Evolutionary conservation across 1,139 yeast species (phyloP), one percentile per base, ranked within the genome.

Genomic region (Groenewaldozyma auringiensis): DNA sequence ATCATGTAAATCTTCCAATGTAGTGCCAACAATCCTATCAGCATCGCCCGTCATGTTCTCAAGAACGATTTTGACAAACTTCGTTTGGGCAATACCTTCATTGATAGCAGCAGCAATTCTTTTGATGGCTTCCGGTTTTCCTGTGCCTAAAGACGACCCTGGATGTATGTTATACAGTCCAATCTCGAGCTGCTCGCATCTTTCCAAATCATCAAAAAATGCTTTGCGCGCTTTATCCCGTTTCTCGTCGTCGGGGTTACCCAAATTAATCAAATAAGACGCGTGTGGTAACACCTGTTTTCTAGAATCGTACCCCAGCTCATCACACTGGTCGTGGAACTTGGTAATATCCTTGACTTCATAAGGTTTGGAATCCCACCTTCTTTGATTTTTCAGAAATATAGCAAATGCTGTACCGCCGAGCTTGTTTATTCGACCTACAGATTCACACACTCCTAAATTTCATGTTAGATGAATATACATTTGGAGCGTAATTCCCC

Each of bases 11-110:
- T 92, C 98, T 54, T 83, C 79, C 36, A 92, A 66, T 41, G 77
- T 72, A 2, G 94, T 83, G 1, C 98, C 98, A 42, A 92, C 83
- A 49, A 89, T 72, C 17, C 60, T 49, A 51, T 85, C 83, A 4
- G 96, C 96, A 55, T 88, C 95, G 11, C 98, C 98, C 0, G 98
- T 96, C 98, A 94, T 92, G 61, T 92, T 92, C 61, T 92, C 99
- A 48, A 94, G 74, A 11, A 92, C 95, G 43, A 92, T 81, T 60
- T 82, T 87, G 31, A 92, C 97, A 59, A 79, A 82, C 3, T 66
- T 57, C 0, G 98, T 92, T 47, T 79, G 79, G 27, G 67, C 65
- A 40, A 85, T 82, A 4, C 95, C 96, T 37, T 68, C 71, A 62
- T 94, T 92, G 54, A 92, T 81, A 52, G 84, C 83, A 16, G 71